A percentile compares a stretch with the other conserved stretches of the same genome.
Evolutionary conservation across 257 asterid species (phyloP).

Genomic region (Thymus quinquecostatus): DNA sequence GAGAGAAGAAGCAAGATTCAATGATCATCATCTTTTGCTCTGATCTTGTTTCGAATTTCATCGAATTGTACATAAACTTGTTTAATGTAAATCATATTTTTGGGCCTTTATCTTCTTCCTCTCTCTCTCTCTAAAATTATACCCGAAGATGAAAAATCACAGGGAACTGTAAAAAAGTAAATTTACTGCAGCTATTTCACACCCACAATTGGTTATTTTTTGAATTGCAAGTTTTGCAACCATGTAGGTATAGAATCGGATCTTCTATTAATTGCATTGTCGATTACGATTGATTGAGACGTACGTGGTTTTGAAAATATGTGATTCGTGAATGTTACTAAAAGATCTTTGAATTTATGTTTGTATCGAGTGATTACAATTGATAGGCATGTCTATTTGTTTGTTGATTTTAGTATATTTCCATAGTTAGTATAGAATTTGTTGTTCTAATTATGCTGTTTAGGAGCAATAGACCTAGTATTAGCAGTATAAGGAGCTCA

Average conservation of each 20-base stretch:
- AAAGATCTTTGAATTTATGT: neutral
- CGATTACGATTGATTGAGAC: too few species aligned
- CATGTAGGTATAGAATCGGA: too few species aligned
- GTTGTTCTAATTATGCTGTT: neutral
- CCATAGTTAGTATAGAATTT: neutral
- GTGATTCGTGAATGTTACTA: neutral
- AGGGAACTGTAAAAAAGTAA: neutral
- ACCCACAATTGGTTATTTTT: neutral
- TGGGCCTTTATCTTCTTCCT: neutral
- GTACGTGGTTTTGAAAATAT: too few species aligned
- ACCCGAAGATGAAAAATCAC: too few species aligned
- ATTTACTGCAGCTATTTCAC: neutral
- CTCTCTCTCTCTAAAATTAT: too few species aligned
- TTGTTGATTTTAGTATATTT: too few species aligned
- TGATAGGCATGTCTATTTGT: too few species aligned
- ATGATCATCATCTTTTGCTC: constrained; percentile 36
- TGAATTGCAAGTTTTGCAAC: too few species aligned
- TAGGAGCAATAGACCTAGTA: neutral
- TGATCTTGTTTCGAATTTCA: neutral
- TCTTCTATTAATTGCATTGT: too few species aligned
- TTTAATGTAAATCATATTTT: neutral
- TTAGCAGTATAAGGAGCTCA: too few species aligned
- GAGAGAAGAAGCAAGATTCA: constrained; percentile 37
- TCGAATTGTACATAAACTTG: constrained; percentile 32
- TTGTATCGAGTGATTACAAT: too few species aligned